phyloP scores from a whole-genome alignment of 208 protist genomes.

The Wallacemonas sp. region DNA sequence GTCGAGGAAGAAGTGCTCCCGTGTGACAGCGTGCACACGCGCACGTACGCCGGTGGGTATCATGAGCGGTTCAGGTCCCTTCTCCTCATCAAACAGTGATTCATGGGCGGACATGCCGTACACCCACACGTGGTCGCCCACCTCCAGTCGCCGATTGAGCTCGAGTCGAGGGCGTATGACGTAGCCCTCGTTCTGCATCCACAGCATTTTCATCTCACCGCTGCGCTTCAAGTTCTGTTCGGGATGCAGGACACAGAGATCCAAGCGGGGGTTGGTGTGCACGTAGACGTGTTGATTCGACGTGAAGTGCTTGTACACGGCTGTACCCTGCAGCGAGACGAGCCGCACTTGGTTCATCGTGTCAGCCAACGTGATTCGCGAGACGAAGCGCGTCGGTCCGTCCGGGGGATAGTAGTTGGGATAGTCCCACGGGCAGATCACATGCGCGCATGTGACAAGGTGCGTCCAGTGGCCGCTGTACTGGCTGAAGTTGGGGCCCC shows the following conservation, averaged over 20 bases:
- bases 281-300: slow-evolving; percentile 91
- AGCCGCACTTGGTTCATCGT: slow-evolving; percentile 86
- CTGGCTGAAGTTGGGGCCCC: slow-evolving; percentile 72
- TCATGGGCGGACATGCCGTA: slow-evolving; percentile 90
- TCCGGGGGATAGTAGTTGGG: slow-evolving; percentile 87
- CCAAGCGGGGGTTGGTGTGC: slow-evolving; percentile 82
- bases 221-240: slow-evolving; percentile 87
- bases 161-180: slow-evolving; percentile 78
- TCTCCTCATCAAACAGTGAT: slow-evolving; percentile 89
- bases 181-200: slow-evolving; percentile 91
- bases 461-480: slow-evolving; percentile 90
- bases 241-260: slow-evolving; percentile 84
- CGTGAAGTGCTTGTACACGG: slow-evolving; percentile 87
- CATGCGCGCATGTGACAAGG: slow-evolving; percentile 87
- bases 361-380: slow-evolving; percentile 82
- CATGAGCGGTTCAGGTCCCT: slow-evolving; percentile 84
- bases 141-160: slow-evolving; percentile 57
- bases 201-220: slow-evolving; percentile 92
- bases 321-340: slow-evolving; percentile 73
- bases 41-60: slow-evolving; percentile 84
- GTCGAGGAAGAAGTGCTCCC: slow-evolving; percentile 90
- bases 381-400: slow-evolving; percentile 84
- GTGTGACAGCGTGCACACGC: slow-evolving; percentile 69
- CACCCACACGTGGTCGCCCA: slow-evolving; percentile 87
- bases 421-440: slow-evolving; percentile 91